Conservation (phyloP, 1,284 basidiomycete genomes). For the Ceratobasidium sp. region DNA sequence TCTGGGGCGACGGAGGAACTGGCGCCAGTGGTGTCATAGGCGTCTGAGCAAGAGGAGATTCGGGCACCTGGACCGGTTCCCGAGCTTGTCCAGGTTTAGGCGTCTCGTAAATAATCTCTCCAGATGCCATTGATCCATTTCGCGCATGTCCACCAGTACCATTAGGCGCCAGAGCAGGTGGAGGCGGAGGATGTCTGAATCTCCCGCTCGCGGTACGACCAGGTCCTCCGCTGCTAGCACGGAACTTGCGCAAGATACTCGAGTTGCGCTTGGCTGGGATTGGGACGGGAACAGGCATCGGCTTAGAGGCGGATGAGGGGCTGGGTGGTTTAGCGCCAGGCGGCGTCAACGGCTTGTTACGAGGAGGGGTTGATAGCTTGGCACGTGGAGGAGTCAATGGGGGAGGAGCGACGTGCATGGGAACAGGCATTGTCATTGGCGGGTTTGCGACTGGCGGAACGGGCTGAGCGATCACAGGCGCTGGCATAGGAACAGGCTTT, state of each 20-base stretch:
- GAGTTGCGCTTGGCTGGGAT: conserved; percentile 28
- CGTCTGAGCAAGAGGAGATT: background rate
- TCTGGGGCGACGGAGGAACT: background rate
- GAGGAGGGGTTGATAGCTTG: background rate
- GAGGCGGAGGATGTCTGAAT: conserved; percentile 29
- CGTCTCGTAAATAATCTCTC: conserved; percentile 33
- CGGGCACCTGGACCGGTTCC: background rate
- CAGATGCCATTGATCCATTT: conserved; percentile 17
- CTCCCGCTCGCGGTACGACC: conserved; percentile 13
- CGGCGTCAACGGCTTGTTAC: background rate
- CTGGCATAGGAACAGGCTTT: conserved; percentile 2
- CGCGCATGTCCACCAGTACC: background rate
- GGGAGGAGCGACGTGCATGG: background rate
- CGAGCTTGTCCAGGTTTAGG: background rate
- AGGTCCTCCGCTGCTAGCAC: background rate
- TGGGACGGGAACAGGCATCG: background rate
- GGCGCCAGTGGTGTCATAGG: background rate
- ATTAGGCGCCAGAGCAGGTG: background rate
- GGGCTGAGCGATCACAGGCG: background rate
- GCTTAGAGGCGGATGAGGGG: background rate
- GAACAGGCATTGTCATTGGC: conserved; percentile 27
- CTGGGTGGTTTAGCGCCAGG: background rate
- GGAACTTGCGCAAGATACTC: conserved; percentile 28
- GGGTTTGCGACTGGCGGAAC: background rate
- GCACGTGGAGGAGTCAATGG: background rate